phyloP scores from a whole-genome alignment of 768 basidiomycete genomes.

The Zangia roseola region DNA sequence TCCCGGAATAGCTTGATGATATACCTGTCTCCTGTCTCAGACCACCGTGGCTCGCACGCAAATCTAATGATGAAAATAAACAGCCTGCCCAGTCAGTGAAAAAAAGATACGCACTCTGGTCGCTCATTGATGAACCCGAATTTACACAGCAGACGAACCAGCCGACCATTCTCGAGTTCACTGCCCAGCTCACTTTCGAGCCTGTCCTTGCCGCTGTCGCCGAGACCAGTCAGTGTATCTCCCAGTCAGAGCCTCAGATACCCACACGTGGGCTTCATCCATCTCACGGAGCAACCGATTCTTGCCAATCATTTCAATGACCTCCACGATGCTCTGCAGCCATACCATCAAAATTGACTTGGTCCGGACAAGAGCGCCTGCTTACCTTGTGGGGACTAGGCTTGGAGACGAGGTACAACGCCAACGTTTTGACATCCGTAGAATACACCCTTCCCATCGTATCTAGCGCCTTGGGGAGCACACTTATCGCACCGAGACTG shows the following conservation, averaged over 20 bases:
- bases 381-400: conserved; percentile 61
- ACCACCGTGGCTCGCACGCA: conserved; percentile 94
- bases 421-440: conserved; percentile 76
- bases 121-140: conserved; percentile 99
- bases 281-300: conserved; percentile 69
- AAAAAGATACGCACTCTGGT: conserved; percentile 78
- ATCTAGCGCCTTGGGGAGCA: conserved; percentile 72
- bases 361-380: not conserved
- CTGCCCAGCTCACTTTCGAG: conserved; percentile 81
- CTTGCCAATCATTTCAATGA: conserved; percentile 77
- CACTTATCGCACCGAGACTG: conserved; percentile 57
- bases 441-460: conserved; percentile 71
- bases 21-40: conserved; percentile 97
- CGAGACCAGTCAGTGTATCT: not conserved
- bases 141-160: conserved; percentile 88
- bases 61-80: conserved; percentile 55
- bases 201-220: conserved; percentile 69
- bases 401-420: conserved; percentile 76
- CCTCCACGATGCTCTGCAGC: conserved; percentile 67
- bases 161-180: conserved; percentile 91
- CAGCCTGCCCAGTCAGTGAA: not conserved
- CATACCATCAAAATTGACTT: not conserved
- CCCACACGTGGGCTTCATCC: conserved; percentile 79
- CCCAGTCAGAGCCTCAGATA: not conserved
- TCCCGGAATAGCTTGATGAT: conserved; percentile 98